Percentiles rank a stretch among this genome's conserved stretches.
phyloP scores from a whole-genome alignment of 257 asterid species.

The Jacaranda copaia region DNA sequence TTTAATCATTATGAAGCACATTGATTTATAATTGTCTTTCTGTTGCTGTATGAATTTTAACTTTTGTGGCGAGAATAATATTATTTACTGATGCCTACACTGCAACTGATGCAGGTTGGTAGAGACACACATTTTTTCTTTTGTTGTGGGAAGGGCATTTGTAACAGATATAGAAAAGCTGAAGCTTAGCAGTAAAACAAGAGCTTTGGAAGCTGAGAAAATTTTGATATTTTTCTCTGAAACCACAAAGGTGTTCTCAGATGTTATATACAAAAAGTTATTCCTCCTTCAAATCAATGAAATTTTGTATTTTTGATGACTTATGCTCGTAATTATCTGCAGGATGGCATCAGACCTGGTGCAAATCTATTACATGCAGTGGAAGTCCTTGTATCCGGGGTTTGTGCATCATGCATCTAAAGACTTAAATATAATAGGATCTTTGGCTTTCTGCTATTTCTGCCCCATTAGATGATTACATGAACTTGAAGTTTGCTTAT shows the following conservation, averaged over 20 bases:
- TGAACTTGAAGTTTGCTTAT: constrained; percentile 23
- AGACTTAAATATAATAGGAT: constrained; percentile 27
- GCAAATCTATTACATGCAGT: constrained; percentile 92
- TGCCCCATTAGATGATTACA: constrained; percentile 25
- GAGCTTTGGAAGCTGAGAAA: constrained; percentile 89
- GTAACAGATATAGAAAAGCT: constrained; percentile 97
- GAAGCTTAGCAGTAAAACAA: constrained; percentile 92
- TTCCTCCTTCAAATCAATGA: constrained; percentile 29
- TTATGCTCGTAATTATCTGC: constrained; percentile 48
- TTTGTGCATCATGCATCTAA: constrained; percentile 47
- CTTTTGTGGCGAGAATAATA: constrained; percentile 37
- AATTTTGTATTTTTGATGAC: constrained; percentile 34
- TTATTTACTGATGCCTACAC: constrained; percentile 33
- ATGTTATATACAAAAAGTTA: constrained; percentile 26
- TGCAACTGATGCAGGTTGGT: constrained; percentile 80
- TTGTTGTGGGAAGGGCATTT: constrained; percentile 98
- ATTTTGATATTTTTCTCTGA: constrained; percentile 82
- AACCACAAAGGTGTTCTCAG: constrained; percentile 71
- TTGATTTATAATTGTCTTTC: constrained; percentile 19
- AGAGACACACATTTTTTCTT: constrained; percentile 96
- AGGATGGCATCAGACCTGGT: constrained; percentile 92
- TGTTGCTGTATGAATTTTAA: constrained; percentile 26
- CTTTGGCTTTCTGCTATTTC: constrained; percentile 14
- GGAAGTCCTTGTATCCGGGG: constrained; percentile 96
- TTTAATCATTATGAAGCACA: constrained; percentile 2